Conservation (phyloP, 169 alveolate species). For the Plasmodium knowlesi region DNA sequence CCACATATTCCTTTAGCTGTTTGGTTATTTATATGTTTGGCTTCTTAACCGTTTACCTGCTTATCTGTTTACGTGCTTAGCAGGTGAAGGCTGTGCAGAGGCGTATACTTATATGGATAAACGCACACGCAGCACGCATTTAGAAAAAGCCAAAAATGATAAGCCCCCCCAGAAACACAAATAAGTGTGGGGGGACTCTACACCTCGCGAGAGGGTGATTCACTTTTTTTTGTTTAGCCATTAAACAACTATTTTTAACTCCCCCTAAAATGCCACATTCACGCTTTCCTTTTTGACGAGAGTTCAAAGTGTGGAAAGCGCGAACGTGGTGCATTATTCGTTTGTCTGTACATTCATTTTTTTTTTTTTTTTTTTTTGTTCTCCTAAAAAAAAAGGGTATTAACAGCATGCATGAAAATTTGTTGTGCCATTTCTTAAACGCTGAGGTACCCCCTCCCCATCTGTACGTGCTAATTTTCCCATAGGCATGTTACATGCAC, state of each 20-base stretch:
- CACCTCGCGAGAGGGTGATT: neutral
- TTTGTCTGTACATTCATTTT: neutral
- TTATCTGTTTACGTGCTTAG: neutral
- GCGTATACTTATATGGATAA: neutral
- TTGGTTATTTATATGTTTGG: too few species aligned
- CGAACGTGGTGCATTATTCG: neutral
- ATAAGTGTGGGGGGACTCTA: neutral
- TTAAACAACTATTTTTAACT: neutral
- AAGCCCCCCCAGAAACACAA: neutral
- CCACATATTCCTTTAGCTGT: neutral
- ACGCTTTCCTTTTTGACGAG: neutral
- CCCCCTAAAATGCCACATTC: neutral
- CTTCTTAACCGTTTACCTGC: neutral
- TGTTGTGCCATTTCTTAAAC: neutral
- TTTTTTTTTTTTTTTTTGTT: slow-evolving; percentile 1
- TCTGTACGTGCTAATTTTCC: too few species aligned
- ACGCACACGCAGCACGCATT: neutral
- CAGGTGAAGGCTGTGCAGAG: neutral
- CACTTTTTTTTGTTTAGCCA: neutral
- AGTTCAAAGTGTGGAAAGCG: neutral
- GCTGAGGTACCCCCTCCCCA: neutral
- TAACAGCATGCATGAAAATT: neutral
- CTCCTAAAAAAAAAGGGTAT: neutral
- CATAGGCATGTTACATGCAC: too few species aligned
- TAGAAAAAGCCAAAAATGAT: neutral